A percentile compares a stretch with the other conserved stretches of the same genome.
Conservation (phyloP, 2,329 filamentous ascomycete genomes). For the Fusarium circinatum region DNA sequence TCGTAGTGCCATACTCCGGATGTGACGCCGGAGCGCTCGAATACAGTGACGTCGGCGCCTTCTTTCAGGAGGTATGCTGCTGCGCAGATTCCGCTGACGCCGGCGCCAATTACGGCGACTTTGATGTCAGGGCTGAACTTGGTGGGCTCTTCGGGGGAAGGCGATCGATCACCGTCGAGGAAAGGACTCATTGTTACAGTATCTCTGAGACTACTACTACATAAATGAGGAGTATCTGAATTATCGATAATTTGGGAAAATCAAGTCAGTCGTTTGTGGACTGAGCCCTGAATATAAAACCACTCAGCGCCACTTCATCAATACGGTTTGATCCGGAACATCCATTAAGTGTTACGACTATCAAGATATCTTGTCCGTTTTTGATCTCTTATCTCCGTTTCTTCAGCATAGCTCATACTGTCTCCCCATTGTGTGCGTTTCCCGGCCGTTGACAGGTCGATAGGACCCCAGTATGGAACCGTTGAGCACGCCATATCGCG, state of each 20-base stretch:
- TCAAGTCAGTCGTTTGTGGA: accelerated
- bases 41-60: constrained; percentile 51
- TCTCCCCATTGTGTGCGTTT: constrained; percentile 20
- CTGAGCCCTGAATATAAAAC: neutral
- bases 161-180: constrained; percentile 7
- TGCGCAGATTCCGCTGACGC: constrained; percentile 53
- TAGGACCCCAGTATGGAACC: constrained; percentile 4
- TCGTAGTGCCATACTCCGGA: constrained; percentile 56
- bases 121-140: constrained; percentile 21
- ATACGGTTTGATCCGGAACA: neutral
- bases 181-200: constrained; percentile 18
- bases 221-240: accelerated
- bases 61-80: constrained; percentile 52
- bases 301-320: neutral
- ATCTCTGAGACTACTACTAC: accelerated
- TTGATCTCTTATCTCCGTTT: neutral
- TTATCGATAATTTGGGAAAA: accelerated
- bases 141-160: neutral
- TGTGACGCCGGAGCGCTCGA: constrained; percentile 48
- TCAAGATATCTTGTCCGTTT: neutral
- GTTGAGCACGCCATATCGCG: constrained; percentile 36
- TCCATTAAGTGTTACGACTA: neutral
- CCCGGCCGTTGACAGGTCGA: constrained; percentile 12
- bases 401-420: neutral
- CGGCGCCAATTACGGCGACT: constrained; percentile 54